phyloP scores from a whole-genome alignment of 176 grass and related monocot species.

The Lolium rigidum region DNA sequence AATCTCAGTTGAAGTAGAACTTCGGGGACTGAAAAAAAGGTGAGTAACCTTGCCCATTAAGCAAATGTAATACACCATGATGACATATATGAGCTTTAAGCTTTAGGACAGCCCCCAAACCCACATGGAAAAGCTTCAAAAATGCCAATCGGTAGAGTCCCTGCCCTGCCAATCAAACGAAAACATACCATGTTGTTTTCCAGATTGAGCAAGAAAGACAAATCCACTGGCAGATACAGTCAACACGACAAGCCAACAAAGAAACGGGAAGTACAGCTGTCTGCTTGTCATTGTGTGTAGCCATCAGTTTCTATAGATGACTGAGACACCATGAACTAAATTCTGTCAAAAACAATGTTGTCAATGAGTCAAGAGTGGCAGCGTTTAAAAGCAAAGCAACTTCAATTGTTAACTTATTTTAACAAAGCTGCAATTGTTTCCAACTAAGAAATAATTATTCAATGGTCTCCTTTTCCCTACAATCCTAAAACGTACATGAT shows the following conservation, averaged over 20 bases:
- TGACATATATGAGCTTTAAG: constrained; percentile 11
- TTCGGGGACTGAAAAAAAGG: constrained; percentile 26
- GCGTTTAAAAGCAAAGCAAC: not conserved
- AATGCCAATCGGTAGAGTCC: not conserved
- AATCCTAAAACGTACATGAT: no score
- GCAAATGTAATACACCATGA: constrained; percentile 27
- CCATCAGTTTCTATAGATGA: not conserved
- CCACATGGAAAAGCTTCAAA: constrained; percentile 11
- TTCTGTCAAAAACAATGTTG: not conserved
- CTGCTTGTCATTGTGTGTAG: not conserved
- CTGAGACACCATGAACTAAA: not conserved
- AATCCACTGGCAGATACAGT: not conserved
- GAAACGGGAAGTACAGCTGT: not conserved
- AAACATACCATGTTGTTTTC: not conserved
- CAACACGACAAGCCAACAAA: not conserved
- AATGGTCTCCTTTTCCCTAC: not conserved
- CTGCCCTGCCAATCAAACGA: not conserved
- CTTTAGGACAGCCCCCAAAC: not conserved
- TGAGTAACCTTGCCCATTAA: constrained; percentile 45
- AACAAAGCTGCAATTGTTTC: not conserved
- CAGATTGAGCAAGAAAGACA: not conserved
- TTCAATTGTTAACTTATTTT: not conserved
- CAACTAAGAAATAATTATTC: not conserved
- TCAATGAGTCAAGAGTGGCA: not conserved
- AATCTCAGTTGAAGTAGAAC: not conserved